These are phyloP conservation scores for Sporothrix schenckii DNA, from an alignment of 2,329 filamentous ascomycete genomes.

Conservation along the genomic window DNA sequence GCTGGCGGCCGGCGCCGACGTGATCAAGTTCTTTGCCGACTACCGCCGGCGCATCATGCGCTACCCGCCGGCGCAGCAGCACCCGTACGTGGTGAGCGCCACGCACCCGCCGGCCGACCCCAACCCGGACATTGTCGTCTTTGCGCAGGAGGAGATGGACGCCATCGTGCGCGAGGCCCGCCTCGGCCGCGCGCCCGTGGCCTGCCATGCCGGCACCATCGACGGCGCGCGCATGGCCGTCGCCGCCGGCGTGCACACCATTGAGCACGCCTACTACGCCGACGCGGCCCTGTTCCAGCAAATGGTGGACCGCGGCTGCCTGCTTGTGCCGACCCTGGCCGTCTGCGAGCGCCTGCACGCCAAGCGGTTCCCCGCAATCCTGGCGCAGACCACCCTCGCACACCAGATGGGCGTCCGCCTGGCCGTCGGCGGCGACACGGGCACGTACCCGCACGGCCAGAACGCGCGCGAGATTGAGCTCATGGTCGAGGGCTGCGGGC, in stretches of 20 bases:
- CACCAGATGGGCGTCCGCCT: slow-evolving; percentile 53
- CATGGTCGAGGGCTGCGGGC: slow-evolving; percentile 53
- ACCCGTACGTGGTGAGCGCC: slow-evolving; percentile 38
- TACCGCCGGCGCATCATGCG: slow-evolving; percentile 51
- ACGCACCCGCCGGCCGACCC: slow-evolving; percentile 45
- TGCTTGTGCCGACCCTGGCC: slow-evolving; percentile 58
- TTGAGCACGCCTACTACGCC: slow-evolving; percentile 48
- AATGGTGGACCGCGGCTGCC: slow-evolving; percentile 40
- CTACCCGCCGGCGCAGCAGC: slow-evolving; percentile 38
- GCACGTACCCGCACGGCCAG: slow-evolving; percentile 44
- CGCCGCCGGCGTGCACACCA: slow-evolving; percentile 50
- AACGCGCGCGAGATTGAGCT: slow-evolving; percentile 58
- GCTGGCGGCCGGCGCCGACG: slow-evolving; percentile 53
- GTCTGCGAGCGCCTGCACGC: slow-evolving; percentile 46
- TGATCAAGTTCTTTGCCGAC: slow-evolving; percentile 58
- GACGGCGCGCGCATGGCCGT: slow-evolving; percentile 47
- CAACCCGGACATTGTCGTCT: slow-evolving; percentile 51
- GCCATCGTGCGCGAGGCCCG: slow-evolving; percentile 54
- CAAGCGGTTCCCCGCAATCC: slow-evolving; percentile 40
- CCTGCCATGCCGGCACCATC: slow-evolving; percentile 6
- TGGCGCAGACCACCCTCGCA: slow-evolving; percentile 50
- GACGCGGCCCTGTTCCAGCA: background rate
- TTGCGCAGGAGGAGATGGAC: slow-evolving; percentile 54
- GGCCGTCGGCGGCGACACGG: slow-evolving; percentile 58
- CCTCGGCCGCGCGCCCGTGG: slow-evolving; percentile 40